Base-by-base conservation (phyloP, 768 basidiomycete species). In the Coprinopsis strossmayeri region DNA sequence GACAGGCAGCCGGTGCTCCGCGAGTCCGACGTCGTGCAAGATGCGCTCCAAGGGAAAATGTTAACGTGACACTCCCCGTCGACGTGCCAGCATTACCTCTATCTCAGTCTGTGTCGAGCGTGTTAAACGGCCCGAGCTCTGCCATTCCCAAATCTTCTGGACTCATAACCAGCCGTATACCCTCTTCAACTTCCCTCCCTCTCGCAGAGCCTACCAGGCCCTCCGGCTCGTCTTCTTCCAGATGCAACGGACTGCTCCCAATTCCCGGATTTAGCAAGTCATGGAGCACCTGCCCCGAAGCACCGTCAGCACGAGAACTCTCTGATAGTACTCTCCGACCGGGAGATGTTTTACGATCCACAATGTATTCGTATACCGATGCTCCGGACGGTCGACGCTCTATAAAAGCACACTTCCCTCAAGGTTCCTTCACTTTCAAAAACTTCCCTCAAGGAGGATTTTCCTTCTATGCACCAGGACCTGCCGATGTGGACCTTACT, bases 391-490 rank as follows among this genome's bases (percentile, higher is more conserved):
- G 78, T 52, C 72, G 69, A 60, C 51, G 56, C 45, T 67, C 73
- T 10, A 76, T 79, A 73, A 66, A 69, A 57, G 76, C 77, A 0
- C 64, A 66, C 49, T 82, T 72, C 58, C 76, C 78, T 18, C 45
- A 75, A 57, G 81, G 80, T 23, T 81, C 80, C 34, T 79, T 72
- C 63, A 78, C 69, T 11, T 75, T 74, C 56, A 59, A 59, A 12
- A 63, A 72, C 50, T 35, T 56, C 11, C 74, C 73, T 7, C 67
- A 63, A 34, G 82, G 82, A 38, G 84, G 84, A 13, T 66, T 84
- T 58, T 82, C 80, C n/a, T 84, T 87, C 73, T 87, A 87, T 61
- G 74, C 83, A 26, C 71, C 74, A 26, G 84, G 82, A 1, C 77
- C 78, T 3, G 27, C 55, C 30, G 56, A 62, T 49, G 69, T 81